Conservation (phyloP, 73 alveolate species). For the Symbiodinium pilosum region DNA sequence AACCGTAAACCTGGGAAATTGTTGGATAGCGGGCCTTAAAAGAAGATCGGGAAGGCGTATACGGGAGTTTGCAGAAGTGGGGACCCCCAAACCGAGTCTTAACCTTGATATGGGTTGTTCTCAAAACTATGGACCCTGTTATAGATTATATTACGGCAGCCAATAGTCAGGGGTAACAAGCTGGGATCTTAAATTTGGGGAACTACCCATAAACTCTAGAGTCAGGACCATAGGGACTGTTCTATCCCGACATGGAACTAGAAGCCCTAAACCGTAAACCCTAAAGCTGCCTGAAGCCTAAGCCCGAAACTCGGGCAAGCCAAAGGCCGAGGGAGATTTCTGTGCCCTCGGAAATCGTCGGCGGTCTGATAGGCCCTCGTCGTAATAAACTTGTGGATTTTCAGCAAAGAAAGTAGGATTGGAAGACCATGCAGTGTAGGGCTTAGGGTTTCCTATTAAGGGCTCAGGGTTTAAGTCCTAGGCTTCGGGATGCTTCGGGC, state of each 20-base stretch:
- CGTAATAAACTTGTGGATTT: no score
- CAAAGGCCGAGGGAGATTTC: background rate
- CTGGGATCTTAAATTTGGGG: background rate
- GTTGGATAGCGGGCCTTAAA: no score
- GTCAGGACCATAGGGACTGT: no score
- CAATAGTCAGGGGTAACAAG: background rate
- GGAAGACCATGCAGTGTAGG: background rate
- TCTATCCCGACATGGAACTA: no score
- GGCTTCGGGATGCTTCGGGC: background rate
- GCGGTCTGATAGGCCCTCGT: background rate
- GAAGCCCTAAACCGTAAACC: background rate
- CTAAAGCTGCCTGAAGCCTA: background rate
- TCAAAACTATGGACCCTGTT: background rate
- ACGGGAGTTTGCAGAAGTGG: background rate
- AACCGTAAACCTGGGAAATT: background rate
- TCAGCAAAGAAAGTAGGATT: background rate
- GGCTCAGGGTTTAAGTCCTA: background rate
- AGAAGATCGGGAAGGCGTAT: no score
- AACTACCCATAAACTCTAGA: background rate
- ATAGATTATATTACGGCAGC: no score
- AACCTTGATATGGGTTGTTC: background rate
- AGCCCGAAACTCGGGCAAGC: background rate
- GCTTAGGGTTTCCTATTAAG: background rate
- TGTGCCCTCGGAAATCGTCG: conserved; percentile 8
- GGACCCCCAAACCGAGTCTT: background rate